These are phyloP conservation scores for Candida khao-thaluensis DNA, from an alignment of 805 yeast genomes.

Conservation along the genomic window DNA sequence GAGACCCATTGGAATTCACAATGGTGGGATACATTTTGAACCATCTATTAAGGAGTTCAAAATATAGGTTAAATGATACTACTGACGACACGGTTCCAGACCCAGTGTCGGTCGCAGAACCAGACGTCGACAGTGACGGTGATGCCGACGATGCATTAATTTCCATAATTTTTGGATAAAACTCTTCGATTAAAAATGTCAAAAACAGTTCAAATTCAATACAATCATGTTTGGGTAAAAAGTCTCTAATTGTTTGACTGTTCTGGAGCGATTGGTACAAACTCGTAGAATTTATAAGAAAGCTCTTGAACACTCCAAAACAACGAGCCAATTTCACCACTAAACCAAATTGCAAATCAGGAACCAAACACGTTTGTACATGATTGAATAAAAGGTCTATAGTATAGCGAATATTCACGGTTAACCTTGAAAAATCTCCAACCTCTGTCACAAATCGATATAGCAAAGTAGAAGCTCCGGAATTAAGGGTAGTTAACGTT, in stretches of 20 bases:
- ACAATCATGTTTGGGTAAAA: conserved; percentile 17
- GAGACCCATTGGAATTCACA: conserved; percentile 26
- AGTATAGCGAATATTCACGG: conserved; percentile 10
- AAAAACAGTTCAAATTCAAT: conserved; percentile 33
- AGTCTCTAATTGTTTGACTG: conserved; percentile 15
- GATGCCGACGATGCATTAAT: conserved; percentile 19
- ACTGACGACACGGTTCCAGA: background rate
- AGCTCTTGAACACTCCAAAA: conserved; percentile 26
- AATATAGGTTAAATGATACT: conserved; percentile 28
- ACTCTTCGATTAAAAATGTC: conserved; percentile 23
- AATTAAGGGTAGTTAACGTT: conserved; percentile 32
- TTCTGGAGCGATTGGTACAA: conserved; percentile 14
- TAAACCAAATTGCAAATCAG: conserved; percentile 35
- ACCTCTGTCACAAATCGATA: conserved; percentile 25
- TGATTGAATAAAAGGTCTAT: conserved; percentile 13
- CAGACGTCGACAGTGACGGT: background rate
- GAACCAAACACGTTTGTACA: conserved; percentile 20
- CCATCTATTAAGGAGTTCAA: conserved; percentile 37
- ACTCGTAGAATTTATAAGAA: conserved; percentile 18
- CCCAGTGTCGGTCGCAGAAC: too few relatives aligned
- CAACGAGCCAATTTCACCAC: conserved; percentile 26
- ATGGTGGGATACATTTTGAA: conserved; percentile 35
- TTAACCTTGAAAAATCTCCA: conserved; percentile 9
- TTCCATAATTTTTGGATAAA: conserved; percentile 25
- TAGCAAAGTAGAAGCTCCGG: conserved; percentile 35